phyloP scores from a whole-genome alignment of 2,329 filamentous ascomycete species.

The Fusarium sp. region DNA sequence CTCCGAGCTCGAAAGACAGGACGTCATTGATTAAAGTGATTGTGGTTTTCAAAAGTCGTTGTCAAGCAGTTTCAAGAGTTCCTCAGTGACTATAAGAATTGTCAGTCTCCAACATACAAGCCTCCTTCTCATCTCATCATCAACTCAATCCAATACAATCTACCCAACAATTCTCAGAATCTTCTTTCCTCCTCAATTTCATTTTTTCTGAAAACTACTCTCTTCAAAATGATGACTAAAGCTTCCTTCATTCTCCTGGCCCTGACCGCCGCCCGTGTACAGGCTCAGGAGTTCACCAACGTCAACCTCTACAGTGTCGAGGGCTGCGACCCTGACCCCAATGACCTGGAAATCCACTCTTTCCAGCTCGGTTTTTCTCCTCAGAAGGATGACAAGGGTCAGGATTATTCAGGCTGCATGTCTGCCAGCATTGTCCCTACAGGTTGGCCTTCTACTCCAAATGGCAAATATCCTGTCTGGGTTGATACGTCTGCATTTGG shows the following conservation, averaged over 20 bases:
- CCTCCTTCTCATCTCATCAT: neutral
- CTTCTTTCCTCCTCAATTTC: fast-evolving
- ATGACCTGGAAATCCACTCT: neutral
- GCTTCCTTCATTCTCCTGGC: neutral
- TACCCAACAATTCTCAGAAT: neutral
- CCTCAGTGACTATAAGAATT: neutral
- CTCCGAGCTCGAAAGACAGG: neutral
- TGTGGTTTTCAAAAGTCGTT: neutral
- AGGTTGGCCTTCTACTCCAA: neutral
- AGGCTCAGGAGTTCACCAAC: neutral
- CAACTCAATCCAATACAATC: neutral
- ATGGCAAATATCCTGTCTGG: constrained; percentile 1
- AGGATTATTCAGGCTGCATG: neutral
- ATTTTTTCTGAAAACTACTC: neutral
- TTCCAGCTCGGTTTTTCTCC: neutral
- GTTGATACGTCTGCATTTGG: constrained; percentile 5
- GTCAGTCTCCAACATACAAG: neutral
- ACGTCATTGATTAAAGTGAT: neutral
- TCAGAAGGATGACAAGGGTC: neutral
- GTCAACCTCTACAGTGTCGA: neutral
- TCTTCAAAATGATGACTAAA: neutral
- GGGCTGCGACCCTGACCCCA: neutral
- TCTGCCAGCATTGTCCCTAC: neutral
- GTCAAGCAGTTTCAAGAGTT: neutral
- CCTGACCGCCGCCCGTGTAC: neutral